Conservation (phyloP, 1,139 yeast genomes). For the Magnusiomyces paraingens region DNA sequence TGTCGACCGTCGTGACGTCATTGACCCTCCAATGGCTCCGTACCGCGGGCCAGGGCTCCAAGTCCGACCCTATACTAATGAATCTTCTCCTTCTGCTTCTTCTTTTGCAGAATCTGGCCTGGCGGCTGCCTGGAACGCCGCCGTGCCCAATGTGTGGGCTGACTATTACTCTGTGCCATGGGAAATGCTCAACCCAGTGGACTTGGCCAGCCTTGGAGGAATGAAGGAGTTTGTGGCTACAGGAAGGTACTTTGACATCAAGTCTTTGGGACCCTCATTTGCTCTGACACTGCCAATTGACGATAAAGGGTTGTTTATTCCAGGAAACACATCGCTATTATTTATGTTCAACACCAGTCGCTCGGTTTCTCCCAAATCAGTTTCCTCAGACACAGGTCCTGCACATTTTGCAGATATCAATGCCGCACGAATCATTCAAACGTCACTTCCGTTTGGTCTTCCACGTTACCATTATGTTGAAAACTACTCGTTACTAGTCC, state of each 20-base stretch:
- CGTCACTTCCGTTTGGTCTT: slow-evolving; percentile 24
- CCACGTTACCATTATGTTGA: slow-evolving; percentile 23
- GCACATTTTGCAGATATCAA: background rate
- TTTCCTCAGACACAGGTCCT: background rate
- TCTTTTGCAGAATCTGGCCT: background rate
- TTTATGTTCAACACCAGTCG: slow-evolving; percentile 23
- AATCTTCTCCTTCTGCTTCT: background rate
- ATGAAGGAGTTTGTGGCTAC: slow-evolving; percentile 12
- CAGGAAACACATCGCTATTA: slow-evolving; percentile 22
- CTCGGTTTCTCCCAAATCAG: background rate
- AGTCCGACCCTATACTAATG: background rate
- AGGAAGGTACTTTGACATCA: slow-evolving; percentile 15
- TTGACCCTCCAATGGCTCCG: background rate
- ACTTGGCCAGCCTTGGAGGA: slow-evolving; percentile 18
- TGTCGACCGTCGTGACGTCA: background rate
- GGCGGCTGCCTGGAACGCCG: background rate
- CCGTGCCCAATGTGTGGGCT: slow-evolving; percentile 17
- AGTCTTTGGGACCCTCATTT: slow-evolving; percentile 19
- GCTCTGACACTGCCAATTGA: slow-evolving; percentile 17
- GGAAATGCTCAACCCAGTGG: slow-evolving; percentile 20
- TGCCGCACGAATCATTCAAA: slow-evolving; percentile 17
- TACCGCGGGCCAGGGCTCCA: background rate
- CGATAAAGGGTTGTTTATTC: slow-evolving; percentile 19
- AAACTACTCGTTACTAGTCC: slow-evolving; percentile 22
- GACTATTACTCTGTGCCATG: slow-evolving; percentile 21